Evolutionary conservation across 768 basidiomycete species (phyloP), one percentile per base, ranked within the genome.

Genomic region (Postia placenta): DNA sequence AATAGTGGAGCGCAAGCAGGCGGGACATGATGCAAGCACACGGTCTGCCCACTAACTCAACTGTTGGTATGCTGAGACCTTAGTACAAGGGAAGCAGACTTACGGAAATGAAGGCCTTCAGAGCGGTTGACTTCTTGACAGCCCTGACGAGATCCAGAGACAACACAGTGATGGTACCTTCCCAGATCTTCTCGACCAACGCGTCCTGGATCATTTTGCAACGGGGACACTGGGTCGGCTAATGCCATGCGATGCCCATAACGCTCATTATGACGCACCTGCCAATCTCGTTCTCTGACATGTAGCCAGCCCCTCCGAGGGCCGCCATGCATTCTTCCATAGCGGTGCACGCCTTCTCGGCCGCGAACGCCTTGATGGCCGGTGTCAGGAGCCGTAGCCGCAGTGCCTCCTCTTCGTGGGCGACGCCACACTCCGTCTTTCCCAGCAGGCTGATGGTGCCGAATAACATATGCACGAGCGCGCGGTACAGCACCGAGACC

Each of bases 121-220:
- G 53, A 1, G 71, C 69, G 1, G 53, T 51, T 14, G 69, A 69
- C 52, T 79, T 74, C 38, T 67, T 65, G 19, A 75, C 71, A 3
- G 79, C 79, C 41, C 85, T 69, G 7, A 78, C 66, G 33, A 88
- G 67, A 60, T 91, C 87, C 43, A 88, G 64, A 1, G 85, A 73
- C 4, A 89, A 73, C 2, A 89, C 83, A 0, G 76, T 78, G 12
- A 74, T 72, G 0, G 86, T 87, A 0, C 85, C 87, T 64, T 90
- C 88, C 87, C 87, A 90, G 36, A 91, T 87, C 56, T 81, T 85
- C 66, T 90, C 88, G 11, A 89, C 88, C 6, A 85, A 60, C 2
- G 72, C 71, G 66, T 90, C 87, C 3, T 81, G 69, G 24, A 91
- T 83, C 12, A 77, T 56, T 30, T 78, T 76, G 47, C 2, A 23